Percentiles rank a stretch among this genome's conserved stretches.
These are phyloP conservation scores for Yamadazyma sp. DNA, from an alignment of 1,139 yeast genomes.

Conservation along the genomic window DNA sequence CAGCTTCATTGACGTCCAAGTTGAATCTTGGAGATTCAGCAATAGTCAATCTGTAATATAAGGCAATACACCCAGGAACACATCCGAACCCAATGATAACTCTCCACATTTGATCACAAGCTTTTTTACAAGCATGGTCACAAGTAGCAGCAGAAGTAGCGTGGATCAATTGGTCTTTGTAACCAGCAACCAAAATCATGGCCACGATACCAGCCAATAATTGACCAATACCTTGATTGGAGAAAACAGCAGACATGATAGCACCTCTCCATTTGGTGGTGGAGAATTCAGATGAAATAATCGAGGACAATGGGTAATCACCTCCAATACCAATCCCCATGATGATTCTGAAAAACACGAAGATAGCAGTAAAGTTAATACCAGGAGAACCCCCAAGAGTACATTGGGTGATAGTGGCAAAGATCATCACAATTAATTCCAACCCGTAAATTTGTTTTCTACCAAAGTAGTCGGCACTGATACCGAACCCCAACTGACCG, in stretches of 20 bases:
- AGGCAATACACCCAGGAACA: conserved; percentile 80
- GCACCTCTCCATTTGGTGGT: conserved; percentile 97
- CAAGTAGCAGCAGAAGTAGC: conserved; percentile 59
- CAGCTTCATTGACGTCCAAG: conserved; percentile 65
- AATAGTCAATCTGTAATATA: conserved; percentile 87
- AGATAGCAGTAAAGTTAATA: conserved; percentile 67
- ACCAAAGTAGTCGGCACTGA: conserved; percentile 80
- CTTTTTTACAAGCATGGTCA: conserved; percentile 63
- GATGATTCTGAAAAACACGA: conserved; percentile 73
- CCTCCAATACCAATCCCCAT: conserved; percentile 99
- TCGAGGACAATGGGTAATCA: conserved; percentile 96
- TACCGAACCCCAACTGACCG: conserved; percentile 88
- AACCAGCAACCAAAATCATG: conserved; percentile 67
- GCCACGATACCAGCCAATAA: conserved; percentile 83
- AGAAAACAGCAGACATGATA: conserved; percentile 89
- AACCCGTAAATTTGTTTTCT: conserved; percentile 86
- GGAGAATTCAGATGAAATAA: conserved; percentile 84
- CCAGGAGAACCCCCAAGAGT: conserved; percentile 68
- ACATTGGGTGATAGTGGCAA: conserved; percentile 79
- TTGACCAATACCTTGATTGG: conserved; percentile 93
- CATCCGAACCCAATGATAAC: conserved; percentile 83
- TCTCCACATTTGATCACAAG: conserved; percentile 95
- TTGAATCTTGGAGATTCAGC: conserved; percentile 93
- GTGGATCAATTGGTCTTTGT: conserved; percentile 54
- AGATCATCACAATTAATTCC: conserved; percentile 80